These are phyloP conservation scores for Chenopodium formosanum DNA, from an alignment of 148 eudicot species.

Conservation along the genomic window DNA sequence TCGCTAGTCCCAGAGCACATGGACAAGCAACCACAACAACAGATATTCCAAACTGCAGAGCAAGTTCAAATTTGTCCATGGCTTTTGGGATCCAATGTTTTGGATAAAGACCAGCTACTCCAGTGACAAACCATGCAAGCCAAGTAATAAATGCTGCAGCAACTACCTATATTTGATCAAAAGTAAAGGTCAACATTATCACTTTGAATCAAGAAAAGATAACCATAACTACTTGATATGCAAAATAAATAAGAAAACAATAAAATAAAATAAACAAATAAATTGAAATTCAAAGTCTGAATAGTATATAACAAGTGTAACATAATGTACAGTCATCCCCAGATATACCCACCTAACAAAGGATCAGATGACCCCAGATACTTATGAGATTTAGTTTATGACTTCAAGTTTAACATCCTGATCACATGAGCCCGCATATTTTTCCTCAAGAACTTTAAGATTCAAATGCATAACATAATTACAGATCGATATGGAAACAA, in stretches of 20 bases:
- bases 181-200: not conserved
- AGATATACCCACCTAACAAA: not conserved
- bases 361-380: not conserved
- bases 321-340: not conserved
- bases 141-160: conserved; percentile 73
- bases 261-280: too few relatives aligned
- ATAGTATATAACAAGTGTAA: not conserved
- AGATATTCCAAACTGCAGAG: conserved; percentile 92
- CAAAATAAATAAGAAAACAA: not conserved
- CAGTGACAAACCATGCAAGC: conserved; percentile 80
- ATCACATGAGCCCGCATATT: not conserved
- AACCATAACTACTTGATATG: not conserved
- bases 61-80: conserved; percentile 96
- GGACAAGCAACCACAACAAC: conserved; percentile 98
- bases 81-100: conserved; percentile 72
- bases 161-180: conserved; percentile 55
- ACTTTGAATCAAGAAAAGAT: not conserved
- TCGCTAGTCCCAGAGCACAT: conserved; percentile 96
- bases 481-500: conserved; percentile 9
- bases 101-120: conserved; percentile 75
- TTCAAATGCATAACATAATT: not conserved
- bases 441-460: not conserved
- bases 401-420: not conserved
- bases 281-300: not conserved
- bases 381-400: not conserved